Evolutionary conservation across 441 rosid genomes (phyloP), one percentile per base, ranked within the genome.

Genomic region (Dalechampia spathulata): DNA sequence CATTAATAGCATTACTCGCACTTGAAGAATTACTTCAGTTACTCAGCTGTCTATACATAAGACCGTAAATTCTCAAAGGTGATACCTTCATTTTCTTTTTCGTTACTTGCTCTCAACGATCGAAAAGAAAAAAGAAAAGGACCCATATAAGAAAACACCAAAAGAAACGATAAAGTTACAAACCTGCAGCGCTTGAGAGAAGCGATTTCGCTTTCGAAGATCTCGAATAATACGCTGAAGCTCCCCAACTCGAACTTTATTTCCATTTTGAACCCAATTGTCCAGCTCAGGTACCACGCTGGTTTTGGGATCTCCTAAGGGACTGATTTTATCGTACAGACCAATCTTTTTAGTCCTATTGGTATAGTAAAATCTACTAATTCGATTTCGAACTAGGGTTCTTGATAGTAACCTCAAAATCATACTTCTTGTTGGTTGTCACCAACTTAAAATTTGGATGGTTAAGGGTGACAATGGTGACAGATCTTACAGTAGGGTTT

Each of bases 141-240:
- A 52, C 15, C 27, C 43, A 43, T 27, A 50, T 7, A 7, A 26
- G 5, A 55, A 39, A 64, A 17, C 4, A 22, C 13, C 10, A n/a
- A 41, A 36, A 32, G 20, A 20, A 43, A n/a, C 14, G 11, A 36
- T 14, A 26, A 11, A 57, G 21, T 37, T 44, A 4, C 76, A 41
- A 41, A 90, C 97, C 95, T 90, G 80, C 20, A 90, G 87, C 21
- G 97, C 91, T 47, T 90, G 97, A 61, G 68, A 39, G 76, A 74
- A 90, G 41, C 97, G 84, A 55, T 75, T 83, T 48, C 96, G 79
- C 72, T 74, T 67, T 49, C 96, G 93, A 50, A 87, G 81, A 42
- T 87, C 94, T 14, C 68, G 88, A 52, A 90, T 66, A 36, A 90
- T 80, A 41, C 91, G 94, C 55, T 85, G 81, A 63, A 90, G 80